Conservation (phyloP, 2,329 filamentous ascomycete species). For the Cladophialophora chaetospira region DNA sequence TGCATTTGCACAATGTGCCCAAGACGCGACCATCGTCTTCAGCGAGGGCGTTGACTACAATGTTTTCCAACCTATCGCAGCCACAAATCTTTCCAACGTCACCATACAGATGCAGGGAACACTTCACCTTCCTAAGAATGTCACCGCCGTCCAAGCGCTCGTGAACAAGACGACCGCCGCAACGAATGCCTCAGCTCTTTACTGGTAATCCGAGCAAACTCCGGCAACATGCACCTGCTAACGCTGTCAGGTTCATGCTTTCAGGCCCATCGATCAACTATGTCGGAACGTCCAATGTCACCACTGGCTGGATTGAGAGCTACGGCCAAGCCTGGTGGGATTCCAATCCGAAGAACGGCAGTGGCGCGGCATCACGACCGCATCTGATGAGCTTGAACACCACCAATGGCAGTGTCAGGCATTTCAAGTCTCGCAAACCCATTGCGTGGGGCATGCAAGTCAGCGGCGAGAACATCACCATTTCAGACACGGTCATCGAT, state of each 20-base stretch:
- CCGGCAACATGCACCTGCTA: not conserved
- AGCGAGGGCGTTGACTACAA: slow-evolving; percentile 47
- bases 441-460: slow-evolving; percentile 49
- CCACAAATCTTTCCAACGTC: slow-evolving; percentile 47
- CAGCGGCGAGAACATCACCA: slow-evolving; percentile 44
- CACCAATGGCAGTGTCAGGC: slow-evolving; percentile 40
- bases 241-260: slow-evolving; percentile 31
- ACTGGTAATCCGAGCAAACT: slow-evolving; percentile 40
- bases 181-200: slow-evolving; percentile 35
- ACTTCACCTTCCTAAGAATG: slow-evolving; percentile 46
- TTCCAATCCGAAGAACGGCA: slow-evolving; percentile 43
- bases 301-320: slow-evolving; percentile 49
- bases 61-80: slow-evolving; percentile 43
- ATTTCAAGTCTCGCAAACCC: slow-evolving; percentile 49
- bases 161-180: slow-evolving; percentile 38
- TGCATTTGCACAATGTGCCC: slow-evolving; percentile 43
- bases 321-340: slow-evolving; percentile 53
- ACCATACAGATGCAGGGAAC: slow-evolving; percentile 48
- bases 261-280: slow-evolving; percentile 39
- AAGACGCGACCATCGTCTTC: slow-evolving; percentile 42
- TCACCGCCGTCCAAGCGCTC: slow-evolving; percentile 42
- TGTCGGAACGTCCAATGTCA: slow-evolving; percentile 40
- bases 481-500: slow-evolving; percentile 46
- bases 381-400: slow-evolving; percentile 46
- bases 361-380: slow-evolving; percentile 44